Conservation (phyloP, 2,329 filamentous ascomycete genomes). For the Lachnellula occidentalis region DNA sequence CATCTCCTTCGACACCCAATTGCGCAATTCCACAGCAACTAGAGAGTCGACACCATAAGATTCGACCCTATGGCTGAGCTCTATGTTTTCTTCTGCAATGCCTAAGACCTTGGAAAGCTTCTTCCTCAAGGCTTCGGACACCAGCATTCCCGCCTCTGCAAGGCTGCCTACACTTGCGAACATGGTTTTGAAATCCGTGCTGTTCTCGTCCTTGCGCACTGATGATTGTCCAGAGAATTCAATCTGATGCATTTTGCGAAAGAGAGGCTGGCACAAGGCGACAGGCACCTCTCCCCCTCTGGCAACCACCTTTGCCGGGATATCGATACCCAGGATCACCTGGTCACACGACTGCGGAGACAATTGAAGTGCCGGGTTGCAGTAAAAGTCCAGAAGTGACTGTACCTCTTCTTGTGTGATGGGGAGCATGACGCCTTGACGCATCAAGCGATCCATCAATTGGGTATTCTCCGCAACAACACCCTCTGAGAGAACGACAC, state of each 20-base stretch:
- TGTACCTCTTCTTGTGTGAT: neutral
- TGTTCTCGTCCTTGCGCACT: neutral
- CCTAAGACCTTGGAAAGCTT: conserved; percentile 25
- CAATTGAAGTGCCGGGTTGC: neutral
- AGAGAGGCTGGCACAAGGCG: neutral
- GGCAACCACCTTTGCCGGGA: neutral
- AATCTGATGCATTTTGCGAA: neutral
- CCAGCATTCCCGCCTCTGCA: neutral
- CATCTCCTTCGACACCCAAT: conserved; percentile 40
- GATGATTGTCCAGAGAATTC: neutral
- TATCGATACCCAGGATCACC: neutral
- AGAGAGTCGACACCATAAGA: conserved; percentile 48
- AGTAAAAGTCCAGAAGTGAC: neutral
- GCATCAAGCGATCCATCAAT: conserved; percentile 23
- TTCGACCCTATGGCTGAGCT: conserved; percentile 17
- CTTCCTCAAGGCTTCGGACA: neutral
- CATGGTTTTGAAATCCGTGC: neutral
- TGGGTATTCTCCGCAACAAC: neutral
- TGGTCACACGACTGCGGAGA: neutral
- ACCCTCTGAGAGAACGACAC: neutral
- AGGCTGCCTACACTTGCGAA: neutral
- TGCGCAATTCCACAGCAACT: conserved; percentile 45
- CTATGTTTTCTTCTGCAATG: conserved; percentile 21
- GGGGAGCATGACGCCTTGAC: conserved; percentile 42
- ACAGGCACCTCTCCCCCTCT: neutral